These are phyloP conservation scores for Boletus pseudopeckii DNA, from an alignment of 768 basidiomycete genomes.

Conservation along the genomic window DNA sequence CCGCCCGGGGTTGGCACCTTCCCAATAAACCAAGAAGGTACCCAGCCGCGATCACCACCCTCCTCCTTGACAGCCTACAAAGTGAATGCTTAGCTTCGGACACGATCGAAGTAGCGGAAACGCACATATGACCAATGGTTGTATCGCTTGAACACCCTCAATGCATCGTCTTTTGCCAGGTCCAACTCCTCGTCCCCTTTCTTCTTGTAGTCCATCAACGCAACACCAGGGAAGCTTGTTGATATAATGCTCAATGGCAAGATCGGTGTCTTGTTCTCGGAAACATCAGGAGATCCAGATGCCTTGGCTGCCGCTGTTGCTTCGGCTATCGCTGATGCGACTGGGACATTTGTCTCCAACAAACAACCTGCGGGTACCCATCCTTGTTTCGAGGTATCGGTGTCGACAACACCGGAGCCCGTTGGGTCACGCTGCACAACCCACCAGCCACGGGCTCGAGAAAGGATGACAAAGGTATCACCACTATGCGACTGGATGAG, in stretches of 20 bases:
- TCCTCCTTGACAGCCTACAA: conserved; percentile 87
- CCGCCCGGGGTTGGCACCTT: conserved; percentile 56
- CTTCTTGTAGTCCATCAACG: conserved; percentile 94
- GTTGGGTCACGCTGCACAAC: conserved; percentile 93
- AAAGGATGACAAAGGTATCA: conserved; percentile 90
- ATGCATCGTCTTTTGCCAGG: conserved; percentile 79
- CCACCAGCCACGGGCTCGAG: conserved; percentile 98
- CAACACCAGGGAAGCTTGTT: conserved; percentile 96
- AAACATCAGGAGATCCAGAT: conserved; percentile 39
- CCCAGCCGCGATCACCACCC: conserved; percentile 94
- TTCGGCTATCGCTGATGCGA: conserved; percentile 82
- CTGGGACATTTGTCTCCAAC: conserved; percentile 88
- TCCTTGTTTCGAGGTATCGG: conserved; percentile 78
- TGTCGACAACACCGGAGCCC: conserved; percentile 74
- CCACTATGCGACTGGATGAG: conserved; percentile 48
- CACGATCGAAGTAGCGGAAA: conserved; percentile 9
- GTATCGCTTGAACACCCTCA: conserved; percentile 96
- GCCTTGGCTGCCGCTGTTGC: conserved; percentile 62
- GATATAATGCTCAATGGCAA: conserved; percentile 88
- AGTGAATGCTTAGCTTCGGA: conserved; percentile 3
- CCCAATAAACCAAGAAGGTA: conserved; percentile 96
- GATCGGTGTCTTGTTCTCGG: conserved; percentile 67
- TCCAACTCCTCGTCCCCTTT: conserved; percentile 92
- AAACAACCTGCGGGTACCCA: conserved; percentile 99
- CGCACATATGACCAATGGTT: conserved; percentile 95